These are phyloP conservation scores for Pseudoturritis turrita DNA, from an alignment of 345 rosid genomes.

Conservation along the genomic window DNA sequence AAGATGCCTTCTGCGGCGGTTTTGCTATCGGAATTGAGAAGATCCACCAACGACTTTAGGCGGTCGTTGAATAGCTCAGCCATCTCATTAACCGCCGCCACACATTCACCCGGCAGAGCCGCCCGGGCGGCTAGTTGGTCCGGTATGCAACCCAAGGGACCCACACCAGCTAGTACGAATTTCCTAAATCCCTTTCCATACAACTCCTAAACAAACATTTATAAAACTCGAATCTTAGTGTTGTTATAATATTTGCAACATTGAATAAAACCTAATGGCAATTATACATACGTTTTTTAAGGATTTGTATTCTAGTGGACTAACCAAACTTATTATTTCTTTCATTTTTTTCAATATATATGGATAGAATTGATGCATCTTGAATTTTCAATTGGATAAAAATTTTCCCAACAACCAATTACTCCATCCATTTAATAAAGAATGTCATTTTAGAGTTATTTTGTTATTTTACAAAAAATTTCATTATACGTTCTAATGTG, in stretches of 20 bases:
- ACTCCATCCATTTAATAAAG: too few species aligned
- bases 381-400: too few species aligned
- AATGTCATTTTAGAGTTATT: too few species aligned
- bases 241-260: not conserved
- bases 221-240: not conserved
- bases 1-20: constrained; percentile 31
- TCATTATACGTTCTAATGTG: too few species aligned
- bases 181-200: constrained; percentile 59
- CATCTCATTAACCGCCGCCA: constrained; percentile 40
- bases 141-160: constrained; percentile 68
- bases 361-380: not conserved
- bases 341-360: not conserved
- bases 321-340: not conserved
- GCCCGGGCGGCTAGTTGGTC: constrained; percentile 44
- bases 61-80: constrained; percentile 41
- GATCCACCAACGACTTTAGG: constrained; percentile 44
- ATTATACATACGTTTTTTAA: not conserved
- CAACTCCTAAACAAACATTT: constrained; percentile 29
- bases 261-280: not conserved
- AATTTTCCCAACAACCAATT: too few species aligned
- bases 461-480: too few species aligned
- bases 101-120: constrained; percentile 40
- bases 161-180: constrained; percentile 53
- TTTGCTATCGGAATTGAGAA: constrained; percentile 32
- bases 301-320: not conserved